Conservation (phyloP, 2,329 filamentous ascomycete genomes). For the Thielaviopsis euricoi region DNA sequence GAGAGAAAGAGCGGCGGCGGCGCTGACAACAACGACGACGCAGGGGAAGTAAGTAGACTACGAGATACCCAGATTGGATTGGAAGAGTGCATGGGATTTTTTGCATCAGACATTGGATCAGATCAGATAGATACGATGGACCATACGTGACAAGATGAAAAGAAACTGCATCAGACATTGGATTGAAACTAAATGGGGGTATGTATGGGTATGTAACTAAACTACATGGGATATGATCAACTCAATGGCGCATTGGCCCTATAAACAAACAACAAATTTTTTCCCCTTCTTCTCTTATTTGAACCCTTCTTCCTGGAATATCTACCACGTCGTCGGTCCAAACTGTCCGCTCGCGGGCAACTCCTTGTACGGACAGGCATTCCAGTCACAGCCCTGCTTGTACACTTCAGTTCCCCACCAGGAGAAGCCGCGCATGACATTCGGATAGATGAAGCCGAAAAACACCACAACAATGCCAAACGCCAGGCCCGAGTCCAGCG, state of each 20-base stretch:
- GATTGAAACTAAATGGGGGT: not conserved
- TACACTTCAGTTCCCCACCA: conserved; percentile 88
- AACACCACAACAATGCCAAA: conserved; percentile 73
- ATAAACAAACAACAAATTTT: not conserved
- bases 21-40: not conserved
- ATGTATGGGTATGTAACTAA: no score
- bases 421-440: conserved; percentile 52
- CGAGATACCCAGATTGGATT: no score
- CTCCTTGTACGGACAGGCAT: conserved; percentile 54
- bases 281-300: not conserved
- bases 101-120: no score
- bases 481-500: conserved; percentile 66
- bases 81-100: no score
- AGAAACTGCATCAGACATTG: no score
- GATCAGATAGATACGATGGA: no score
- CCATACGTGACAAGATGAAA: no score
- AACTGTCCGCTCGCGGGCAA: conserved; percentile 49
- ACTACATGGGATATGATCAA: no score
- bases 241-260: no score
- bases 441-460: conserved; percentile 72
- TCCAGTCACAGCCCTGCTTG: conserved; percentile 73
- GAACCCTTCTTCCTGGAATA: no score
- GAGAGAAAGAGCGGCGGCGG: not conserved
- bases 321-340: conserved; percentile 44
- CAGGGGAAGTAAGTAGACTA: not conserved